A percentile compares a stretch with the other conserved stretches of the same genome.
Evolutionary conservation across 1,284 basidiomycete genomes (phyloP).

Genomic region (Fomes fomentarius): DNA sequence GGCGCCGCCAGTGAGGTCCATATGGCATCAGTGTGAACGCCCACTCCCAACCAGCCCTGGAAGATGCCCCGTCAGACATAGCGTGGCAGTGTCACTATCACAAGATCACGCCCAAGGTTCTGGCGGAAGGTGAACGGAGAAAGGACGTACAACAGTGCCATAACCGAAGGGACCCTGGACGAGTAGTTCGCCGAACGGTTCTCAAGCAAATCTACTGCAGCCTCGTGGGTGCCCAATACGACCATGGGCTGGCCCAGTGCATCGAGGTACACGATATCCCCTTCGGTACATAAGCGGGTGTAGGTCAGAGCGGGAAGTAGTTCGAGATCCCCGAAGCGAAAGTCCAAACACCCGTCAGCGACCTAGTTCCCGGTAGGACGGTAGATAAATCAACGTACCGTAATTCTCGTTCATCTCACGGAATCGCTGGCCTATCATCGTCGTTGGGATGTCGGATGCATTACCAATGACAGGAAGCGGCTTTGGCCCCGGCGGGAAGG

Average conservation of each 20-base stretch:
- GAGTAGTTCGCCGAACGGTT: constrained; percentile 37
- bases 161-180: constrained; percentile 5
- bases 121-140: background rate
- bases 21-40: background rate
- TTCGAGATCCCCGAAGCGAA: no score
- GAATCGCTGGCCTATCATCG: background rate
- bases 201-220: constrained; percentile 43
- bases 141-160: constrained; percentile 10
- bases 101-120: no score
- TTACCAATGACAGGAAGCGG: constrained; percentile 10
- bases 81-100: no score
- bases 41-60: constrained; percentile 11
- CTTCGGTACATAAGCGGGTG: background rate
- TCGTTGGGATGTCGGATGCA: background rate
- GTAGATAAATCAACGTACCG: no score
- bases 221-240: constrained; percentile 18
- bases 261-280: constrained; percentile 18
- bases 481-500: constrained; percentile 6
- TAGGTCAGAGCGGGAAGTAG: background rate
- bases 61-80: background rate
- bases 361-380: no score
- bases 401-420: background rate
- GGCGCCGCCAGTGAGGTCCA: background rate
- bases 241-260: constrained; percentile 15
- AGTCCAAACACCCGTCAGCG: no score